Evolutionary conservation across 441 rosid species (phyloP).

Genomic region (Populus hybrid): DNA sequence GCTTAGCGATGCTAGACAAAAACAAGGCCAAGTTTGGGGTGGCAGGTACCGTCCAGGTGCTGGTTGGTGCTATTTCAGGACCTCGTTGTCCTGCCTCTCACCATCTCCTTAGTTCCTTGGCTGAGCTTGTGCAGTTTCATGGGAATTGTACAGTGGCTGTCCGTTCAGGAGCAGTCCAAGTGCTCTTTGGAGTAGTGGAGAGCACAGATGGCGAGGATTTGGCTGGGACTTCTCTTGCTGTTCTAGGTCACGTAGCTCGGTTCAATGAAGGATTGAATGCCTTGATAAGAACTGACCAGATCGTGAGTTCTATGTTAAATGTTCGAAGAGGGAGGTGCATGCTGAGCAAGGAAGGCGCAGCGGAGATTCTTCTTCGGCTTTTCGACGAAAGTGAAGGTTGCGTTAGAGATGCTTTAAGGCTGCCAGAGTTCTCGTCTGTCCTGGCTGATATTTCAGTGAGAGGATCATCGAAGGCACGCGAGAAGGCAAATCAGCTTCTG

Average conservation of each 20-base stretch:
- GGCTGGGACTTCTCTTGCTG: slow-evolving; percentile 37
- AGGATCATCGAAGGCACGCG: slow-evolving; percentile 52
- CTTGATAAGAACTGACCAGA: slow-evolving; percentile 28
- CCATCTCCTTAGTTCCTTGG: slow-evolving; percentile 48
- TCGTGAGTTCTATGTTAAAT: slow-evolving; percentile 43
- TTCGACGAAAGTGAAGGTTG: slow-evolving; percentile 61
- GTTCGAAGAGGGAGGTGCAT: slow-evolving; percentile 45
- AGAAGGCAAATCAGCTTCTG: slow-evolving; percentile 41
- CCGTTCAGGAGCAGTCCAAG: slow-evolving; percentile 38
- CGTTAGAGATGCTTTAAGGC: slow-evolving; percentile 36
- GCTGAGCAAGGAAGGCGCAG: slow-evolving; percentile 62
- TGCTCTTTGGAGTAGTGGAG: slow-evolving; percentile 30
- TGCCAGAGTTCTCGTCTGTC: slow-evolving; percentile 34
- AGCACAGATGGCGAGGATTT: slow-evolving; percentile 33
- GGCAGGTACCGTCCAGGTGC: slow-evolving; percentile 44
- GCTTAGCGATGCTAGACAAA: slow-evolving; percentile 60
- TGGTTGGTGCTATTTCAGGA: slow-evolving; percentile 32
- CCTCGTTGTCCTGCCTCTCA: slow-evolving; percentile 25
- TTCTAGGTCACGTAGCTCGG: slow-evolving; percentile 42
- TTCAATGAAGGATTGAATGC: slow-evolving; percentile 51
- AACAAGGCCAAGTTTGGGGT: slow-evolving; percentile 70
- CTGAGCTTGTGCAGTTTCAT: slow-evolving; percentile 61
- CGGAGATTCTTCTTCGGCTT: slow-evolving; percentile 44
- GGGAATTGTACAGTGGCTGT: slow-evolving; percentile 62
- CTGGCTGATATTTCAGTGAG: slow-evolving; percentile 54